Evolutionary conservation across 2,329 filamentous ascomycete species (phyloP).

Genomic region (Sporothrix humicola): DNA sequence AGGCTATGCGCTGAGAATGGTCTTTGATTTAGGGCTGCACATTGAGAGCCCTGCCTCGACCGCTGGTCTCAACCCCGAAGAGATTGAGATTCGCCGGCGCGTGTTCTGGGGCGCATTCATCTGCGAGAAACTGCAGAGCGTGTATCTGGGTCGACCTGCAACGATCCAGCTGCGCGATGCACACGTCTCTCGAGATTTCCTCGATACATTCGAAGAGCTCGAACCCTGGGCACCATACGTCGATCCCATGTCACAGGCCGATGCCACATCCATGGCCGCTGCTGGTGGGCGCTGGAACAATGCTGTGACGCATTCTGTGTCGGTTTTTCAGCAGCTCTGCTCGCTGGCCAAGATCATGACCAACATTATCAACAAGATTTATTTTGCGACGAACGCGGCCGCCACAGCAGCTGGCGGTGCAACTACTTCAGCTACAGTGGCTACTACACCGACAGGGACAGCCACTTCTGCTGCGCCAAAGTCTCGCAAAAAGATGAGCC

Average conservation of each 20-base stretch:
- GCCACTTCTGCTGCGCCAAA: neutral
- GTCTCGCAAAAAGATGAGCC: slow-evolving; percentile 22
- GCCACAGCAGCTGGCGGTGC: slow-evolving; percentile 11
- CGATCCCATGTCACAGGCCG: slow-evolving; percentile 36
- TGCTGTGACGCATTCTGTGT: slow-evolving; percentile 34
- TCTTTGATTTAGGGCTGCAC: slow-evolving; percentile 47
- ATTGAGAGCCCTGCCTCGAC: slow-evolving; percentile 35
- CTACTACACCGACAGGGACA: neutral
- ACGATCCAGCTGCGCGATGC: slow-evolving; percentile 45
- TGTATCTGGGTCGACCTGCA: slow-evolving; percentile 46
- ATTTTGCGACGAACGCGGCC: slow-evolving; percentile 21
- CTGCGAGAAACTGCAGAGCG: slow-evolving; percentile 45
- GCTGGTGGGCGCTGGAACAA: slow-evolving; percentile 29
- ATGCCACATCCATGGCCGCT: slow-evolving; percentile 26
- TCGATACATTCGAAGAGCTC: slow-evolving; percentile 46
- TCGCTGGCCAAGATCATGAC: slow-evolving; percentile 36
- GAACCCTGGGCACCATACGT: slow-evolving; percentile 47
- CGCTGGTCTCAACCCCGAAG: slow-evolving; percentile 35
- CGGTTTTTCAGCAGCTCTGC: slow-evolving; percentile 36
- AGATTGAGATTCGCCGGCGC: slow-evolving; percentile 43
- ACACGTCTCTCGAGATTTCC: slow-evolving; percentile 43
- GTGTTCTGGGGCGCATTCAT: slow-evolving; percentile 47
- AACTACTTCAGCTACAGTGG: neutral
- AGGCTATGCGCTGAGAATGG: slow-evolving; percentile 50
- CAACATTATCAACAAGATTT: slow-evolving; percentile 36